Conservation (phyloP, 805 yeast genomes). For the Metschnikowia cubensis region DNA sequence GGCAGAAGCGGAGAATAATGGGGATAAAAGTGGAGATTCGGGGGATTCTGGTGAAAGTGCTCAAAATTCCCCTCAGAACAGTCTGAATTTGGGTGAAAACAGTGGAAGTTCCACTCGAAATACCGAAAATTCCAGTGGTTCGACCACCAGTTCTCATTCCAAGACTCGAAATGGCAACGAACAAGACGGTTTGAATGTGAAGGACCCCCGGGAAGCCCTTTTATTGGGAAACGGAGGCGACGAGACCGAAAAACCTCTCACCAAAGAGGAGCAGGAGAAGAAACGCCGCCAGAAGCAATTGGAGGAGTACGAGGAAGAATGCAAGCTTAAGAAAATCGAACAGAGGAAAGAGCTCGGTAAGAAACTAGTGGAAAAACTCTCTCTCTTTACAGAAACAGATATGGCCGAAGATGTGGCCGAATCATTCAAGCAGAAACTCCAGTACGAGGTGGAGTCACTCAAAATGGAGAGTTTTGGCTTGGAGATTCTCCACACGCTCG, state of each 20-base stretch:
- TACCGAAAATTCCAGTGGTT: no score
- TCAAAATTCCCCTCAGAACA: no score
- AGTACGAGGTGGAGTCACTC: conserved; percentile 77
- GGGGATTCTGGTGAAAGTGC: no score
- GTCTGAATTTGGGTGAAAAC: no score
- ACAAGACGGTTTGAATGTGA: no score
- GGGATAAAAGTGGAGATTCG: no score
- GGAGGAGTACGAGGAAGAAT: conserved; percentile 74
- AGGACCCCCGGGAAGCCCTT: conserved; percentile 6
- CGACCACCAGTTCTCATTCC: no score
- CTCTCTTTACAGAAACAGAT: conserved; percentile 43
- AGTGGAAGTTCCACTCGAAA: no score
- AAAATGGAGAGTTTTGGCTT: conserved; percentile 84
- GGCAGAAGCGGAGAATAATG: background rate
- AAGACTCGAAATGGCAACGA: background rate
- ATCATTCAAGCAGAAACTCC: conserved; percentile 58
- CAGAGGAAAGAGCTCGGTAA: conserved; percentile 58
- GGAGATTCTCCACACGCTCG: conserved; percentile 73
- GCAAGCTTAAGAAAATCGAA: conserved; percentile 60
- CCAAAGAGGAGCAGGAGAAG: conserved; percentile 41
- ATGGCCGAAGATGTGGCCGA: conserved; percentile 41
- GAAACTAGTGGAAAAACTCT: conserved; percentile 47
- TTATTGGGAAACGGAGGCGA: conserved; percentile 16
- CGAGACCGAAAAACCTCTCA: conserved; percentile 11
- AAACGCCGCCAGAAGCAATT: conserved; percentile 46